A percentile compares a stretch with the other conserved stretches of the same genome.
Evolutionary conservation across 108 stramenopile genomes (phyloP).

Genomic region (Pseudonitzschia multiseries): DNA sequence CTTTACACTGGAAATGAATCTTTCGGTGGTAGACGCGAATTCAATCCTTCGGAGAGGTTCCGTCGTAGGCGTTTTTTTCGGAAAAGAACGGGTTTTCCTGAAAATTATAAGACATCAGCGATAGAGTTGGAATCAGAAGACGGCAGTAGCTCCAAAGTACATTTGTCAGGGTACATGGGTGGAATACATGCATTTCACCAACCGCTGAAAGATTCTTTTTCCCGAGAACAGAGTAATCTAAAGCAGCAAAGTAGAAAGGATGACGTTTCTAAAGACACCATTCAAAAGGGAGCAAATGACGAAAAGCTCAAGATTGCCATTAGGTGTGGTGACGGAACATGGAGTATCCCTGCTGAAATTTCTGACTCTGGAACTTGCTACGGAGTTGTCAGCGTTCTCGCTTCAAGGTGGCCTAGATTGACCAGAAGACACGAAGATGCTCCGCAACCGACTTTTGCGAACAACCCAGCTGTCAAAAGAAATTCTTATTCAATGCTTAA

Average conservation of each 20-base stretch:
- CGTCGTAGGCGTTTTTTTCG: conserved; percentile 67
- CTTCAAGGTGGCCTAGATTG: conserved; percentile 63
- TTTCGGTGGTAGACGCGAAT: conserved; percentile 48
- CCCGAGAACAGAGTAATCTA: conserved; percentile 32
- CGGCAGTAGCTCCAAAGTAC: neutral
- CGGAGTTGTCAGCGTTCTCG: conserved; percentile 50
- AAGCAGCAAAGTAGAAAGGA: conserved; percentile 19
- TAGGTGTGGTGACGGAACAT: conserved; percentile 51
- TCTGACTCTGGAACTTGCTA: conserved; percentile 49
- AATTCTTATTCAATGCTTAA: conserved; percentile 16
- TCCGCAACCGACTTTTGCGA: neutral
- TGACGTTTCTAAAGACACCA: neutral
- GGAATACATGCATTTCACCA: conserved; percentile 59
- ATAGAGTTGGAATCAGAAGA: neutral
- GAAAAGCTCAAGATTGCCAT: conserved; percentile 39
- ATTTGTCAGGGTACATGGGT: conserved; percentile 5
- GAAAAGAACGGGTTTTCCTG: conserved; percentile 18
- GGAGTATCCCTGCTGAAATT: conserved; percentile 50
- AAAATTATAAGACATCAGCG: neutral
- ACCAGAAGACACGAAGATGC: conserved; percentile 12
- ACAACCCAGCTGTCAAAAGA: neutral
- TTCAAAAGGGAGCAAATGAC: neutral
- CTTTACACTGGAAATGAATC: conserved; percentile 35
- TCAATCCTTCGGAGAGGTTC: conserved; percentile 49
- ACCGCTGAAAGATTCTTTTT: conserved; percentile 37